Conservation (phyloP, 2,329 filamentous ascomycete species). For the Paecilomyces sp. region DNA sequence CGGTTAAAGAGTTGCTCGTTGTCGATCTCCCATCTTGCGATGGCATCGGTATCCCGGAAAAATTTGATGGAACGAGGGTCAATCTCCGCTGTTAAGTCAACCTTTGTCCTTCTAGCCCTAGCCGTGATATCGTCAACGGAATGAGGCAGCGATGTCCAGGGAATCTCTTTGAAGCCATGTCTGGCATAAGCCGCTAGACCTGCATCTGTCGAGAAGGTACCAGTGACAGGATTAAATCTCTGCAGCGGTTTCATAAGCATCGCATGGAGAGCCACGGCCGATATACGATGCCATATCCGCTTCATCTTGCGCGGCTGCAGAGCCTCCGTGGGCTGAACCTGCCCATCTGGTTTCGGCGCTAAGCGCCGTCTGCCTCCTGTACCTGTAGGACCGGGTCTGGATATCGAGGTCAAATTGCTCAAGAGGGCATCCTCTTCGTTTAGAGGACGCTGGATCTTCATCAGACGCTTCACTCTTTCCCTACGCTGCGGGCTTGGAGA, state of each 20-base stretch:
- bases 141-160: slow-evolving; percentile 9
- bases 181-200: slow-evolving; percentile 10
- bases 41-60: slow-evolving; percentile 21
- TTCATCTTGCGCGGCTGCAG: slow-evolving; percentile 9
- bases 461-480: slow-evolving; percentile 18
- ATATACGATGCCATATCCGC: slow-evolving; percentile 16
- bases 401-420: slow-evolving; percentile 18
- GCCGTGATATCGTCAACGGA: slow-evolving; percentile 25
- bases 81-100: slow-evolving; percentile 8
- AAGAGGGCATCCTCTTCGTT: slow-evolving; percentile 8
- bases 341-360: neutral
- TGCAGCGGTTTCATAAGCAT: slow-evolving; percentile 34
- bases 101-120: slow-evolving; percentile 8
- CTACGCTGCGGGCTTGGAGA: slow-evolving; percentile 3
- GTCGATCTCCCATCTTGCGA: slow-evolving; percentile 31
- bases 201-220: slow-evolving; percentile 42
- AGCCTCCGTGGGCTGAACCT: neutral
- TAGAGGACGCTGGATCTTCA: slow-evolving; percentile 18
- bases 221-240: slow-evolving; percentile 30
- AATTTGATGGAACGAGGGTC: slow-evolving; percentile 21
- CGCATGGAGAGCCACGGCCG: slow-evolving; percentile 18
- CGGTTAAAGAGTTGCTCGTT: slow-evolving; percentile 21
- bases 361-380: slow-evolving; percentile 1
- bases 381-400: slow-evolving; percentile 11
- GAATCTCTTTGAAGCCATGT: slow-evolving; percentile 2